Evolutionary conservation across 306 rosid genomes (phyloP), one percentile per base, ranked within the genome.

Genomic region (Quercus ilex): DNA sequence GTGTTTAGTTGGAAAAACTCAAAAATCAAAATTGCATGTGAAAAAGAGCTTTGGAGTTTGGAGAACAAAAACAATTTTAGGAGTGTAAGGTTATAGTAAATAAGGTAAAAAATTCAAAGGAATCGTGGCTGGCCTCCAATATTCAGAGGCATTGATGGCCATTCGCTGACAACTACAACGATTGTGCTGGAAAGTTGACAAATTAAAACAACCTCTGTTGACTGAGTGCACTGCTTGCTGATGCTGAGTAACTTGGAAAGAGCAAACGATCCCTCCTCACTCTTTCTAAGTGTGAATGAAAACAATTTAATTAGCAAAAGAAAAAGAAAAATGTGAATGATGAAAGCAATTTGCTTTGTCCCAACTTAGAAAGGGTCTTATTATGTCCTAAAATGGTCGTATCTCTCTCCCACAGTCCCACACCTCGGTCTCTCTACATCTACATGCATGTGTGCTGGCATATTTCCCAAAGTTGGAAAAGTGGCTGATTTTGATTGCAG

Each of bases 151-250:
- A 23, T 6, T 62, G 13, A 59, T 33, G 60, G 59, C 51, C 59
- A 35, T 78, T 53, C 71, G 55, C 56, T 38, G 60, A 74, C 68
- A 55, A 55, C 30, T 43, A 57, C 81, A 57, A 78, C 67, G 35
- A 63, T 28, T 74, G 58, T 52, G 88, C 88, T 83, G 82, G 71
- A 71, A 81, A 71, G 87, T 79, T 71, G 89, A 84, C 83, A 83
- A 78, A 41, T 8, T 41, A 8, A 41, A 85, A 83, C 46, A 35
- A 19, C 53, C n/a, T 28, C 70, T 55, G 65, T 74, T 51, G 5
- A 69, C 72, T n/a, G 64, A 55, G 67, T 38, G 20, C 12, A 41
- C 46, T 41, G 12, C 46, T 38, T 41, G 46, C 46, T 26, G 69
- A 9, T 41, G 46, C 46, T 26, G 69, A 9, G 20, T 14, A 58